Conservation (phyloP, 768 basidiomycete species). For the Kwoniella dejecticola region DNA sequence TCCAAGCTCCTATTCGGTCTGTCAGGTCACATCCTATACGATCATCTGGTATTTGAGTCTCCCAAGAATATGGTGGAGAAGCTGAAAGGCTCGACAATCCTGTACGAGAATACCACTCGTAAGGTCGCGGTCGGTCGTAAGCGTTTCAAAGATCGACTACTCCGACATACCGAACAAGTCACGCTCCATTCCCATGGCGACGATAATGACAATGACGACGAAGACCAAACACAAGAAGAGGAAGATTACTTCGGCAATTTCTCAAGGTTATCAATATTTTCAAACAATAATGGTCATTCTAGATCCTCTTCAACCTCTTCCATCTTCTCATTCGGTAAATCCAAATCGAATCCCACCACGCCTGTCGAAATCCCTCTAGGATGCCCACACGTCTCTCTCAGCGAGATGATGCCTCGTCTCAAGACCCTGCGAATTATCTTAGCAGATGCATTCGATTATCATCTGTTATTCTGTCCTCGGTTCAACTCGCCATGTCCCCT, state of each 20-base stretch:
- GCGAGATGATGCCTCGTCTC: conserved; percentile 4
- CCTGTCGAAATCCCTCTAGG: not conserved
- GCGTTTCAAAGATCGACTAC: conserved; percentile 21
- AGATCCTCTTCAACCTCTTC: conserved; percentile 7
- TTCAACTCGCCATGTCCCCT: conserved; percentile 4
- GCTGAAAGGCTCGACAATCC: conserved; percentile 1
- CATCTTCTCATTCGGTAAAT: not conserved
- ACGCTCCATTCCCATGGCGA: conserved; percentile 20
- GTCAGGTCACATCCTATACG: conserved; percentile 24
- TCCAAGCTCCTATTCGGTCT: conserved; percentile 20
- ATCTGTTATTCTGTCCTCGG: conserved; percentile 17
- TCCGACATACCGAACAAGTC: conserved; percentile 10
- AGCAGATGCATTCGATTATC: conserved; percentile 22
- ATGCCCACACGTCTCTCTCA: conserved; percentile 15
- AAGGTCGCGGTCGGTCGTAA: conserved; percentile 13
- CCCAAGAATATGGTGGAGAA: conserved; percentile 5
- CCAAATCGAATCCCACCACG: conserved; percentile 1
- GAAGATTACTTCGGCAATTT: conserved; percentile 13
- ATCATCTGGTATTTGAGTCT: not conserved
- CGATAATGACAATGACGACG: conserved; percentile 11
- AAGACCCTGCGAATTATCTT: conserved; percentile 9
- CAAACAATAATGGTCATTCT: not conserved
- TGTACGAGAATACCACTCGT: conserved; percentile 12
- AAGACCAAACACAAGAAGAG: not conserved
- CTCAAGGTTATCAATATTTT: conserved; percentile 4